Conservation (phyloP, 306 rosid species). For the Dryas alaskensis region DNA sequence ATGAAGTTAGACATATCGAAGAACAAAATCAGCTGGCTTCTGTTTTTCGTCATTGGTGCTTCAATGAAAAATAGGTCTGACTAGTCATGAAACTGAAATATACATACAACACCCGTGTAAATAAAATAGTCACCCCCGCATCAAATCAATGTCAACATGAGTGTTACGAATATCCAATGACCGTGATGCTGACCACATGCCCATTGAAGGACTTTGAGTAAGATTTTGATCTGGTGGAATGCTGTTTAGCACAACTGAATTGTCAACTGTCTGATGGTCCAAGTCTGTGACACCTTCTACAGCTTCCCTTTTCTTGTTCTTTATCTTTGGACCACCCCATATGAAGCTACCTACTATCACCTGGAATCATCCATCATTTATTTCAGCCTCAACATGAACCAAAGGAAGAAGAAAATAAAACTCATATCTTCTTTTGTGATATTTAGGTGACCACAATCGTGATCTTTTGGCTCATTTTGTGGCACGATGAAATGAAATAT, state of each 20-base stretch:
- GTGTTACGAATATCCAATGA: slow-evolving; percentile 73
- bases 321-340: slow-evolving; percentile 72
- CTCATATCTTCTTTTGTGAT: background rate
- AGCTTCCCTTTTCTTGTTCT: slow-evolving; percentile 62
- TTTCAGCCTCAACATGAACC: slow-evolving; percentile 12
- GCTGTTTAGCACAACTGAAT: slow-evolving; percentile 41
- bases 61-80: slow-evolving; percentile 47
- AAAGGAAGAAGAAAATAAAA: background rate
- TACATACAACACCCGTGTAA: slow-evolving; percentile 31
- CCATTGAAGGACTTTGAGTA: slow-evolving; percentile 50
- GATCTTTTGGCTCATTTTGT: background rate
- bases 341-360: slow-evolving; percentile 89
- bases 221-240: slow-evolving; percentile 53
- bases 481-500: background rate
- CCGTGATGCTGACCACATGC: slow-evolving; percentile 70
- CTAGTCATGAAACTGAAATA: slow-evolving; percentile 38
- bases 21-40: slow-evolving; percentile 40
- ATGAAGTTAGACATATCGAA: slow-evolving; percentile 37
- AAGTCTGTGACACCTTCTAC: slow-evolving; percentile 50
- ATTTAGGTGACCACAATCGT: background rate
- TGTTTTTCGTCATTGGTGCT: slow-evolving; percentile 40
- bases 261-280: slow-evolving; percentile 57
- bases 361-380: slow-evolving; percentile 41
- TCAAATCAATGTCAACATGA: slow-evolving; percentile 87
- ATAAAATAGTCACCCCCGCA: slow-evolving; percentile 69